A percentile compares a stretch with the other conserved stretches of the same genome.
phyloP scores from a whole-genome alignment of 129 eudicot species.

The Pittosporum tobira region DNA sequence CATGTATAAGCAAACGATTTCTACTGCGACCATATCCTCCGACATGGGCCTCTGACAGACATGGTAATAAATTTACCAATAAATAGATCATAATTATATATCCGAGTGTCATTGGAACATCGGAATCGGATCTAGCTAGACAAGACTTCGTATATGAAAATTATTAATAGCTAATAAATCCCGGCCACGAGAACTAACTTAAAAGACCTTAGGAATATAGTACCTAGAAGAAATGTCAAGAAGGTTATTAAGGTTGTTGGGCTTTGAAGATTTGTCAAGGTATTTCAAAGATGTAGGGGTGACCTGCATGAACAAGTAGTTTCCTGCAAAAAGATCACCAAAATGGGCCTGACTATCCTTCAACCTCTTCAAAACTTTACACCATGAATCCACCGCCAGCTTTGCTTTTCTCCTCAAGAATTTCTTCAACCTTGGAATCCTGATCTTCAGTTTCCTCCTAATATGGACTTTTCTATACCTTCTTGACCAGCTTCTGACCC shows the following conservation, averaged over 20 bases:
- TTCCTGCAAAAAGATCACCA: conserved; percentile 87
- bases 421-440: conserved; percentile 52
- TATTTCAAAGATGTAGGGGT: conserved; percentile 50
- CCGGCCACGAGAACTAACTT: no score
- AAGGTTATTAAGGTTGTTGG: neutral
- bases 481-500: conserved; percentile 23
- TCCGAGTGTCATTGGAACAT: no score
- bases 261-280: neutral
- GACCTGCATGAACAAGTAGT: conserved; percentile 79
- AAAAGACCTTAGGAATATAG: conserved; percentile 6
- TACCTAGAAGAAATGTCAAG: neutral
- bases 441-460: conserved; percentile 47
- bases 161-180: no score
- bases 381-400: conserved; percentile 25
- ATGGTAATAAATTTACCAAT: no score
- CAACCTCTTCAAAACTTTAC: conserved; percentile 49
- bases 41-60: no score
- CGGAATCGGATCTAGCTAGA: no score
- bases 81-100: no score
- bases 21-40: no score
- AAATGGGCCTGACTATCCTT: conserved; percentile 70
- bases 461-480: conserved; percentile 32
- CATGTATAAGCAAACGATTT: no score
- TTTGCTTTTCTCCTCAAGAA: conserved; percentile 47
- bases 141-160: no score